phyloP scores from a whole-genome alignment of 345 rosid genomes.

The Camelina hispida region DNA sequence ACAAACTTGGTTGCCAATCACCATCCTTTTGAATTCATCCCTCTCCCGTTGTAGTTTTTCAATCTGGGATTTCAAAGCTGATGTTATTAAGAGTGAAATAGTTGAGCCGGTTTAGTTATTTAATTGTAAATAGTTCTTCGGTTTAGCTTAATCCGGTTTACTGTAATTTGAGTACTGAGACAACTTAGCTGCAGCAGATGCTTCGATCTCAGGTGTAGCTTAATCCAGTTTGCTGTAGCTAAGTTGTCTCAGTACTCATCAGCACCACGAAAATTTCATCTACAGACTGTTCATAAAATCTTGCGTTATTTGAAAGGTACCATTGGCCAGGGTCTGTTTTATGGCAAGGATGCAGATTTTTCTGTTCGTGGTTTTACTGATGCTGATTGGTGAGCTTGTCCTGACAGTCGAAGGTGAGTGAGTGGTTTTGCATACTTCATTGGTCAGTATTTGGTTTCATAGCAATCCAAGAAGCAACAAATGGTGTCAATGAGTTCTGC shows the following conservation, averaged over 20 bases:
- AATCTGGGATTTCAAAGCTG: too few relatives aligned
- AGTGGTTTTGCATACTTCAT: not conserved
- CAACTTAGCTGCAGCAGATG: too few relatives aligned
- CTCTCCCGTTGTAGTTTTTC: too few relatives aligned
- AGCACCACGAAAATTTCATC: not conserved
- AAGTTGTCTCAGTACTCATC: not conserved
- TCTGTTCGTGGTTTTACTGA: not conserved
- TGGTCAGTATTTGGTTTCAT: not conserved
- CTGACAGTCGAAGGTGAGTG: not conserved
- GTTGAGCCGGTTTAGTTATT: too few relatives aligned
- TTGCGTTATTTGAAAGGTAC: not conserved
- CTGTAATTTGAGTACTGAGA: too few relatives aligned
- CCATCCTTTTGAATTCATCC: too few relatives aligned
- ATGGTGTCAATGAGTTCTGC: not conserved
- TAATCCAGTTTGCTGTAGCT: not conserved
- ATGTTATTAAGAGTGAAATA: too few relatives aligned
- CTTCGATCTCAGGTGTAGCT: too few relatives aligned
- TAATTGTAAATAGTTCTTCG: too few relatives aligned
- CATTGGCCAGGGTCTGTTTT: not conserved
- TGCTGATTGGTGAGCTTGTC: not conserved
- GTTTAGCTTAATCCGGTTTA: too few relatives aligned
- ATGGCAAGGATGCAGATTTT: not conserved
- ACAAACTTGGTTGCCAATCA: too few relatives aligned
- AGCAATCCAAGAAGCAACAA: not conserved
- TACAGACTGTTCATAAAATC: not conserved